Conservation (phyloP, 2,329 filamentous ascomycete species). For the Fusarium hainanense region DNA sequence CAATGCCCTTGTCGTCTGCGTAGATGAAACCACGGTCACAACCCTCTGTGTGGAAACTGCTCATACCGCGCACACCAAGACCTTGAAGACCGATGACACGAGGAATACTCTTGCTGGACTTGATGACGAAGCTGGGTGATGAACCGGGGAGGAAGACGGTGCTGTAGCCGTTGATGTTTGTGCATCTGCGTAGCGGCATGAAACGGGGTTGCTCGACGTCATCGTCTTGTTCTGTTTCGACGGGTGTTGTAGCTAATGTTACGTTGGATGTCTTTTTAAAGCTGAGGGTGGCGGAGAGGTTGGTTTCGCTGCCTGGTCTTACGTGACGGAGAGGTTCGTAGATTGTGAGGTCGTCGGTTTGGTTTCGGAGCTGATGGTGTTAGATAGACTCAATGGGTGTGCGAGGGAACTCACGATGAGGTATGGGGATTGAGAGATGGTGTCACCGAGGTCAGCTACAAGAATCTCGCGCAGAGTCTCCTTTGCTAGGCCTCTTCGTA, state of each 20-base stretch:
- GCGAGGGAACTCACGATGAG: slow-evolving; percentile 72
- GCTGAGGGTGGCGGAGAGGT: slow-evolving; percentile 68
- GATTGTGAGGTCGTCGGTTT: slow-evolving; percentile 83
- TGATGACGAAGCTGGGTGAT: slow-evolving; percentile 85
- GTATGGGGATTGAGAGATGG: slow-evolving; percentile 76
- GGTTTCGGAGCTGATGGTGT: slow-evolving; percentile 73
- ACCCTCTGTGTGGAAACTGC: slow-evolving; percentile 78
- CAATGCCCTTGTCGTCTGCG: slow-evolving; percentile 76
- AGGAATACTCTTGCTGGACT: slow-evolving; percentile 80
- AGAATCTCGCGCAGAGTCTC: slow-evolving; percentile 83
- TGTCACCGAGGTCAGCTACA: slow-evolving; percentile 86
- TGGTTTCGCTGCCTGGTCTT: slow-evolving; percentile 50
- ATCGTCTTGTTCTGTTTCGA: slow-evolving; percentile 63
- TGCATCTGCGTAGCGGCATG: slow-evolving; percentile 66
- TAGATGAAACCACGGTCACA: slow-evolving; percentile 88
- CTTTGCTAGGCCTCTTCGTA: slow-evolving; percentile 75
- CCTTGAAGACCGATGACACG: slow-evolving; percentile 79
- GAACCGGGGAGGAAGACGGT: slow-evolving; percentile 84
- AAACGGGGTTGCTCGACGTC: slow-evolving; percentile 59
- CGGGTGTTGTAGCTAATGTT: slow-evolving; percentile 68
- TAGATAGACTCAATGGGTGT: not conserved
- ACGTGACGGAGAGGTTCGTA: slow-evolving; percentile 80
- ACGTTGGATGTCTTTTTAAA: slow-evolving; percentile 82
- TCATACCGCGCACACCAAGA: slow-evolving; percentile 75
- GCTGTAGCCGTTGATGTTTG: slow-evolving; percentile 80